Conservation (phyloP, 2,329 filamentous ascomycete species). For the Elsinoe necatrix region DNA sequence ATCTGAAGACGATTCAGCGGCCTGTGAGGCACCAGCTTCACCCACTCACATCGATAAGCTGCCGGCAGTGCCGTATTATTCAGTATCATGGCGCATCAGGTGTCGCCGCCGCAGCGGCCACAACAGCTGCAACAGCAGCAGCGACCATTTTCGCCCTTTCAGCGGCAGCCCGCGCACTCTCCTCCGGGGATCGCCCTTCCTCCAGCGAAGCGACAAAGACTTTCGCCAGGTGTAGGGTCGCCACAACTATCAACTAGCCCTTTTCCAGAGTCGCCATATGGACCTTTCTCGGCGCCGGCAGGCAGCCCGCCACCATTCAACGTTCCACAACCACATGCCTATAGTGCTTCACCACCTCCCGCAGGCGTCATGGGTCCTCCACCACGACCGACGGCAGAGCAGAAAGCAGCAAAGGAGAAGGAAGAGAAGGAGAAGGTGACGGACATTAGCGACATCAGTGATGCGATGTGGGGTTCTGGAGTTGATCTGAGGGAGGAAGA, state of each 20-base stretch:
- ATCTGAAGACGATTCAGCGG: background rate
- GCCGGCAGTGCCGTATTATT: background rate
- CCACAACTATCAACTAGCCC: constrained; percentile 23
- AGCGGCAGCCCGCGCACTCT: constrained; percentile 53
- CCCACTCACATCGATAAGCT: background rate
- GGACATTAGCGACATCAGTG: constrained; percentile 64
- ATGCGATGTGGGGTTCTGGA: constrained; percentile 74
- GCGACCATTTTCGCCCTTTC: constrained; percentile 35
- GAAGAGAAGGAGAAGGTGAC: constrained; percentile 51
- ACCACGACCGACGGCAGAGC: constrained; percentile 45
- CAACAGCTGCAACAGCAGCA: constrained; percentile 22
- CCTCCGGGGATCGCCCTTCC: constrained; percentile 52
- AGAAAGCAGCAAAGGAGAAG: constrained; percentile 37
- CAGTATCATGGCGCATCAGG: constrained; percentile 18
- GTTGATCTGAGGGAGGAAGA: constrained; percentile 84
- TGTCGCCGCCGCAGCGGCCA: constrained; percentile 25
- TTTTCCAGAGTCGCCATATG: constrained; percentile 16
- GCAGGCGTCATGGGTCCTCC: constrained; percentile 53
- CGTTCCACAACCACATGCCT: constrained; percentile 42
- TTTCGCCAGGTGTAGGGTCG: constrained; percentile 61
- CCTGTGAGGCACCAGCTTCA: constrained; percentile 11
- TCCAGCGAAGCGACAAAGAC: constrained; percentile 63
- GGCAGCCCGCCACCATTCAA: constrained; percentile 38
- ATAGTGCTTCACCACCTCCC: constrained; percentile 23
- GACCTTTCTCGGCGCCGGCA: constrained; percentile 16